Conservation (phyloP, 257 asterid genomes). For the Knoxia roxburghii region DNA sequence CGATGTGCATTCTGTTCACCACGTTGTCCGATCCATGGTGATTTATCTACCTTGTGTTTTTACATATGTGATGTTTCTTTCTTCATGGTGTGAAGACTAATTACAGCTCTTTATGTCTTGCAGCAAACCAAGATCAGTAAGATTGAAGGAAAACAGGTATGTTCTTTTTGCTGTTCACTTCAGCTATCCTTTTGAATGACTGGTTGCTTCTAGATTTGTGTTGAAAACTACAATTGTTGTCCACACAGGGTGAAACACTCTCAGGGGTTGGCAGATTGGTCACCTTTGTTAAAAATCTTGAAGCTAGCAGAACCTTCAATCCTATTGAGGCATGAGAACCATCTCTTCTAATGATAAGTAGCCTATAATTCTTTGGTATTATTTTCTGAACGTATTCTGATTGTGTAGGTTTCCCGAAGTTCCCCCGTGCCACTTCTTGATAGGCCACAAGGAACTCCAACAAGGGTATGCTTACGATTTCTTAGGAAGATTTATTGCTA, state of each 20-base stretch:
- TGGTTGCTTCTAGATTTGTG: constrained; percentile 3
- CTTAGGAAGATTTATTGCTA: background rate
- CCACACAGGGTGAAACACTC: constrained; percentile 45
- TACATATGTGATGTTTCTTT: constrained; percentile 14
- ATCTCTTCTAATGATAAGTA: constrained; percentile 12
- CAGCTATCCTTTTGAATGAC: constrained; percentile 5
- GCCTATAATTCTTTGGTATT: constrained; percentile 5
- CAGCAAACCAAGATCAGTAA: constrained; percentile 82
- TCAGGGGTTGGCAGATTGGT: constrained; percentile 61
- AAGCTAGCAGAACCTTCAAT: constrained; percentile 32
- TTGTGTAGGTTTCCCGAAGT: constrained; percentile 51
- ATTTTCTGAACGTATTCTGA: constrained; percentile 13
- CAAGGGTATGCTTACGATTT: constrained; percentile 48
- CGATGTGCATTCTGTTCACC: constrained; percentile 60
- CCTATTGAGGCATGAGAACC: constrained; percentile 60
- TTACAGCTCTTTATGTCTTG: constrained; percentile 15
- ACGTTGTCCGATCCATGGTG: constrained; percentile 75
- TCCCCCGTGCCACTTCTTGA: constrained; percentile 55
- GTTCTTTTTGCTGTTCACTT: constrained; percentile 2
- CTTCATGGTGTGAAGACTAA: constrained; percentile 19
- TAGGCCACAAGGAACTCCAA: constrained; percentile 49
- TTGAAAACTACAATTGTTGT: constrained; percentile 13
- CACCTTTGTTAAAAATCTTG: constrained; percentile 35
- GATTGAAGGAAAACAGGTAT: constrained; percentile 83
- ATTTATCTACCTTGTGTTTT: constrained; percentile 18